Evolutionary conservation across 768 basidiomycete species (phyloP).

Genomic region (Lactarius psammicola): DNA sequence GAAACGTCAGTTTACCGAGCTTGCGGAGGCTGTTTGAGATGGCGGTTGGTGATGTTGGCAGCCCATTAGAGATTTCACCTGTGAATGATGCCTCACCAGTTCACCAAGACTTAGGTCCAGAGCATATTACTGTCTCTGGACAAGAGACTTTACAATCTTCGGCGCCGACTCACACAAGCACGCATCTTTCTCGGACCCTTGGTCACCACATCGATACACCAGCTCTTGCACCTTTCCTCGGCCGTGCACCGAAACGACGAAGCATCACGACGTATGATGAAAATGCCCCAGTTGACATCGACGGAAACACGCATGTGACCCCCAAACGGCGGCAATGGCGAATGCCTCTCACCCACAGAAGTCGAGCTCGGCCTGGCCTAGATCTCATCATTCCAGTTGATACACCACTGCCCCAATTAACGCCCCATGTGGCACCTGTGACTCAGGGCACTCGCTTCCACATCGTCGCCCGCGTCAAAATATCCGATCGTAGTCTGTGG

Average conservation of each 20-base stretch:
- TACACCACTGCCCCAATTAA: neutral
- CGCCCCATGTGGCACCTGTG: neutral
- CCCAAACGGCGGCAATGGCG: constrained; percentile 33
- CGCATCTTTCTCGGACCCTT: constrained; percentile 47
- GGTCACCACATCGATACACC: constrained; percentile 53
- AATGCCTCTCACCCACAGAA: constrained; percentile 44
- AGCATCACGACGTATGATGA: constrained; percentile 41
- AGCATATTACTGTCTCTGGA: neutral
- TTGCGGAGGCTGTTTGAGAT: constrained; percentile 49
- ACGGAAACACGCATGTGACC: constrained; percentile 22
- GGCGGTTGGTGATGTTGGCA: constrained; percentile 43
- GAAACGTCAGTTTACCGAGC: constrained; percentile 45
- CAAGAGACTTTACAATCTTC: constrained; percentile 26
- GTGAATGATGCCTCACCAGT: neutral
- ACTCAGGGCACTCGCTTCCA: constrained; percentile 45
- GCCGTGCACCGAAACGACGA: constrained; percentile 43
- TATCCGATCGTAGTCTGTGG: constrained; percentile 47
- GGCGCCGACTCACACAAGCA: constrained; percentile 29
- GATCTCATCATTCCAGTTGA: constrained; percentile 31
- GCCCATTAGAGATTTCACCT: constrained; percentile 30
- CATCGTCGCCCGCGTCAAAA: constrained; percentile 42
- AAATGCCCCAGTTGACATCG: constrained; percentile 39
- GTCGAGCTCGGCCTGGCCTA: constrained; percentile 39
- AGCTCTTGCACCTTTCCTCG: constrained; percentile 51
- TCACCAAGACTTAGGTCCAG: constrained; percentile 7